These are phyloP conservation scores for Nicotiana sylvestris DNA, from an alignment of 257 asterid genomes.

Conservation along the genomic window DNA sequence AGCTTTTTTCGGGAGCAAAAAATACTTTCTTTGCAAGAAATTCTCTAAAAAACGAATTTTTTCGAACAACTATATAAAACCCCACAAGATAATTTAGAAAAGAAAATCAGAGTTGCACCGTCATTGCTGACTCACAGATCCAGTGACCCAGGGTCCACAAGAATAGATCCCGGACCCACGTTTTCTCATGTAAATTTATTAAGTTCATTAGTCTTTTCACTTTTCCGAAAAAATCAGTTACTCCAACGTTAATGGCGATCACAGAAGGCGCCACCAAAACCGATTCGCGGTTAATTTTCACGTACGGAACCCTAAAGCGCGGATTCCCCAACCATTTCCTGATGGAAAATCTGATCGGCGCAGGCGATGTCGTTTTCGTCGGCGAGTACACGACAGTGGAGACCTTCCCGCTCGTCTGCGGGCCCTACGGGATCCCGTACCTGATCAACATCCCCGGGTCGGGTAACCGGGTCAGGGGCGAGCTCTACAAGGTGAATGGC, in stretches of 20 bases:
- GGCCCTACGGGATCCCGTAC: conserved; percentile 75
- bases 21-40: too few species aligned
- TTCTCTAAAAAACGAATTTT: too few species aligned
- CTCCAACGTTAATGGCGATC: background rate
- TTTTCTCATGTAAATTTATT: background rate
- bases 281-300: conserved; percentile 39
- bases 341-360: conserved; percentile 29
- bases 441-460: conserved; percentile 51
- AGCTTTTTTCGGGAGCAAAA: too few species aligned
- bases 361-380: conserved; percentile 37
- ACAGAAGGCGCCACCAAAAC: background rate
- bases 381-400: conserved; percentile 44
- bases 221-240: background rate
- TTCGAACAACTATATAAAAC: too few species aligned
- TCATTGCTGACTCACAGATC: background rate
- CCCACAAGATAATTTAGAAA: too few species aligned
- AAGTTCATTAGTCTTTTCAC: background rate
- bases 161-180: background rate
- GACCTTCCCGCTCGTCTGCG: conserved; percentile 59
- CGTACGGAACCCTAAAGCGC: conserved; percentile 74
- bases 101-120: background rate
- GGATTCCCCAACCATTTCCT: conserved; percentile 62
- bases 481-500: conserved; percentile 51
- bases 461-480: conserved; percentile 50
- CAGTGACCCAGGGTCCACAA: background rate